These are phyloP conservation scores for Aspergillus hortae DNA, from an alignment of 2,329 filamentous ascomycete genomes.

Conservation along the genomic window DNA sequence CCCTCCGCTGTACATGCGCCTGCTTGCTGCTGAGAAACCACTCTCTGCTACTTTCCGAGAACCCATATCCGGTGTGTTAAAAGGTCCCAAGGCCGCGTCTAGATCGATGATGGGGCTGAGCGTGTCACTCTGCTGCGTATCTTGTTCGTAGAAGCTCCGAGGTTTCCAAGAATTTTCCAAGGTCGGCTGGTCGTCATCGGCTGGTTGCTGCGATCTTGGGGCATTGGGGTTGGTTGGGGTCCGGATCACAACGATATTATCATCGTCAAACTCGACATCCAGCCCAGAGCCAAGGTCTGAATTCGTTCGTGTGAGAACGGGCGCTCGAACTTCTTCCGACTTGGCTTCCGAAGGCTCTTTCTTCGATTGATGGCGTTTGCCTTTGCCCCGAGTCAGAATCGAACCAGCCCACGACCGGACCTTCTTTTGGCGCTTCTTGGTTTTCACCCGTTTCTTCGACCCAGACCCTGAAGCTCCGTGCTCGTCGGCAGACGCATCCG, in stretches of 20 bases:
- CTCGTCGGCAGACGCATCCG: slow-evolving; percentile 24
- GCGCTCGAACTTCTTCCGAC: slow-evolving; percentile 41
- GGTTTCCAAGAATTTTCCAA: slow-evolving; percentile 43
- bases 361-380: slow-evolving; percentile 44
- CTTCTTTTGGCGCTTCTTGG: slow-evolving; percentile 63
- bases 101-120: slow-evolving; percentile 84
- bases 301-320: slow-evolving; percentile 37
- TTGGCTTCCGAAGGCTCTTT: slow-evolving; percentile 35
- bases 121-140: slow-evolving; percentile 55
- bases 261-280: slow-evolving; percentile 48
- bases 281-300: slow-evolving; percentile 41
- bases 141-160: slow-evolving; percentile 43
- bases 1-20: slow-evolving; percentile 49
- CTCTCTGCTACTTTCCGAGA: slow-evolving; percentile 27
- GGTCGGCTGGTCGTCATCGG: slow-evolving; percentile 17
- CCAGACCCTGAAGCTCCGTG: slow-evolving; percentile 21
- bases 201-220: slow-evolving; percentile 21
- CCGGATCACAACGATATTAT: slow-evolving; percentile 47
- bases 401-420: slow-evolving; percentile 62
- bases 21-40: slow-evolving; percentile 39
- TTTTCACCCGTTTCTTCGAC: slow-evolving; percentile 32
- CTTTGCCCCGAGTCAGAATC: slow-evolving; percentile 47
- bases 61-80: slow-evolving; percentile 65
- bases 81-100: slow-evolving; percentile 87
- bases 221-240: slow-evolving; percentile 38